Base-by-base conservation (phyloP, 352 stramenopile species). In the Globisporangium okanoganense region DNA sequence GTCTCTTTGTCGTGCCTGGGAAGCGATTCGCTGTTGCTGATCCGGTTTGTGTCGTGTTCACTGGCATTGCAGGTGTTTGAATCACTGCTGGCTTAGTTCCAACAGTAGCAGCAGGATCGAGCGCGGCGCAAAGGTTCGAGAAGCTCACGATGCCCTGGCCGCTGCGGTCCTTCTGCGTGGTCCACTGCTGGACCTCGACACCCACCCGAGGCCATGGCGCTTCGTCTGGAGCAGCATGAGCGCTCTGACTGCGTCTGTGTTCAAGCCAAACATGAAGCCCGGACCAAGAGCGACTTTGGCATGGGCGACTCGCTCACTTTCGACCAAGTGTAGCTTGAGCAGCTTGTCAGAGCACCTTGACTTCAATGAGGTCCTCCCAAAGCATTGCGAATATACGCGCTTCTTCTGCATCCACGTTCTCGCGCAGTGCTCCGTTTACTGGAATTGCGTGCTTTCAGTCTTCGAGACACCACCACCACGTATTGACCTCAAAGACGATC, bases 401-500 rank as follows among this genome's bases (percentile, higher is more conserved):
- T 25, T 72, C 62, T 10, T 66, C 43, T 14, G 25, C 47, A 4
- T 43, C 20, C 53, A 67, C 62, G 24, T 24, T 22, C 10, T 40
- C 10, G 0, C 18, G 55, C 36, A 62, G 29, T n/a, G n/a, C 44
- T 20, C 49, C n/a, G 49, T n/a, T n/a, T n/a, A n/a, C n/a, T n/a
- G n/a, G n/a, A n/a, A 43, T 41, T 33, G 40, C 1, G 44, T 22
- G 8, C 43, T 47, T 13, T 66, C 58, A 3, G 31, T 43, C 29
- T 25, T 61, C 0, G 60, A 53, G 48, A 9, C 61, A 13, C 33
- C 27, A 5, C 25, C 38, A 55, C 43, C 76, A 63, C 0, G 72
- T 35, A 38, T 90, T 94, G 48, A 62, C 75, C 38, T 90, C 77
- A 25, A 82, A 86, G 12, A 86, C 20, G 31, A 94, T 78, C 1